Evolutionary conservation across 108 stramenopile species (phyloP).

Genomic region (Nitzschia palea): DNA sequence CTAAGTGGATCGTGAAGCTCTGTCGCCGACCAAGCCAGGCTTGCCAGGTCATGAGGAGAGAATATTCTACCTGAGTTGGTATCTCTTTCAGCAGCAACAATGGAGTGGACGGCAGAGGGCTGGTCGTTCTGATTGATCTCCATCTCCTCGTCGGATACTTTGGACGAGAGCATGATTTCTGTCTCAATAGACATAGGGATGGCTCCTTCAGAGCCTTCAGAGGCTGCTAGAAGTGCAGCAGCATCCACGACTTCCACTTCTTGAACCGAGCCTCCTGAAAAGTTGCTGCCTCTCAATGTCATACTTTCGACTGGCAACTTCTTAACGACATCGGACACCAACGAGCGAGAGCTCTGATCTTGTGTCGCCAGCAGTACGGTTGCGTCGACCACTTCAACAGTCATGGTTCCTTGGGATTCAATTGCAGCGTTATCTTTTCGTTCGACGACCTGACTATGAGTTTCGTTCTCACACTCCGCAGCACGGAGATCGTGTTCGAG

Average conservation of each 20-base stretch:
- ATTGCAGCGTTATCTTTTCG: neutral
- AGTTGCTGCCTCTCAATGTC: constrained; percentile 5
- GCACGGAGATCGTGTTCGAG: constrained; percentile 26
- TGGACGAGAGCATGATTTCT: constrained; percentile 23
- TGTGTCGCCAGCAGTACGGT: constrained; percentile 27
- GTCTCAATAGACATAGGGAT: constrained; percentile 5
- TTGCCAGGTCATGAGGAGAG: constrained; percentile 47
- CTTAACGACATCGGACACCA: neutral
- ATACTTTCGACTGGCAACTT: constrained; percentile 14
- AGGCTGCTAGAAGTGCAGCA: constrained; percentile 28
- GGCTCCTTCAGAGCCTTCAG: constrained; percentile 2
- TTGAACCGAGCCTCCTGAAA: constrained; percentile 2
- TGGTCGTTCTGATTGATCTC: too few relatives aligned
- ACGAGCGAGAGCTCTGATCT: neutral
- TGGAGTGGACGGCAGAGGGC: too few relatives aligned
- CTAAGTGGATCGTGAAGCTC: constrained; percentile 49
- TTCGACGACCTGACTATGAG: neutral
- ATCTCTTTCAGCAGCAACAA: too few relatives aligned
- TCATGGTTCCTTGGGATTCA: constrained; percentile 12
- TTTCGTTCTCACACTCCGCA: constrained; percentile 1
- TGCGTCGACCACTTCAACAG: constrained; percentile 44
- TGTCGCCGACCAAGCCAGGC: constrained; percentile 61
- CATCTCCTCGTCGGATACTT: too few relatives aligned
- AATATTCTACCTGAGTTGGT: constrained; percentile 9
- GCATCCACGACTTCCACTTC: constrained; percentile 49